Evolutionary conservation across 768 basidiomycete species (phyloP).

Genomic region (Mrakia blollopis): DNA sequence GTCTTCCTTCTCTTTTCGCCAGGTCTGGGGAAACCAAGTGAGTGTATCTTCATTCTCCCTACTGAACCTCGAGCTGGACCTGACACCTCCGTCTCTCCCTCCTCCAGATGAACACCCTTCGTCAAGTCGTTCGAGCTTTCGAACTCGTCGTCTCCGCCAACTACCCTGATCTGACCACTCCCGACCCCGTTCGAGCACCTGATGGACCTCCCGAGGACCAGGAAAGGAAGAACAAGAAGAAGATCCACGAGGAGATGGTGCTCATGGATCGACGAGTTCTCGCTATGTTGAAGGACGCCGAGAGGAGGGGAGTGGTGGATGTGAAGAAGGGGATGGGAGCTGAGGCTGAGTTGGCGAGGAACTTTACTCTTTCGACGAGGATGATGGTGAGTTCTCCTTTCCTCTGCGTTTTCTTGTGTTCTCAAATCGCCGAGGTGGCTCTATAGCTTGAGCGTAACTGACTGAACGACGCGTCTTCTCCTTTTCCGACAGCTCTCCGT

Average conservation of each 20-base stretch:
- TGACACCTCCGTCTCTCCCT: too few relatives aligned
- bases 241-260: slow-evolving; percentile 26
- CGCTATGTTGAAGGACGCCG: slow-evolving; percentile 8
- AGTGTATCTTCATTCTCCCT: too few relatives aligned
- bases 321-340: slow-evolving; percentile 15
- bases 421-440: too few relatives aligned
- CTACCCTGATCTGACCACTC: slow-evolving; percentile 3
- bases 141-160: slow-evolving; percentile 14
- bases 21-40: slow-evolving; percentile 5
- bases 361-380: slow-evolving; percentile 20
- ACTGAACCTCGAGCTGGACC: too few relatives aligned
- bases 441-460: neutral
- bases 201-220: neutral
- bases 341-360: slow-evolving; percentile 24
- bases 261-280: slow-evolving; percentile 26
- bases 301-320: slow-evolving; percentile 6
- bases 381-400: slow-evolving; percentile 13
- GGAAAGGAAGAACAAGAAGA: neutral
- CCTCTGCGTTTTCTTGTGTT: neutral
- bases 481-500: neutral
- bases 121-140: neutral
- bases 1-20: neutral
- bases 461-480: neutral
- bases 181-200: slow-evolving; percentile 1
- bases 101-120: neutral